Base-by-base conservation (phyloP, 2,329 filamentous ascomycete genomes). In the Fusarium bactridioides region DNA sequence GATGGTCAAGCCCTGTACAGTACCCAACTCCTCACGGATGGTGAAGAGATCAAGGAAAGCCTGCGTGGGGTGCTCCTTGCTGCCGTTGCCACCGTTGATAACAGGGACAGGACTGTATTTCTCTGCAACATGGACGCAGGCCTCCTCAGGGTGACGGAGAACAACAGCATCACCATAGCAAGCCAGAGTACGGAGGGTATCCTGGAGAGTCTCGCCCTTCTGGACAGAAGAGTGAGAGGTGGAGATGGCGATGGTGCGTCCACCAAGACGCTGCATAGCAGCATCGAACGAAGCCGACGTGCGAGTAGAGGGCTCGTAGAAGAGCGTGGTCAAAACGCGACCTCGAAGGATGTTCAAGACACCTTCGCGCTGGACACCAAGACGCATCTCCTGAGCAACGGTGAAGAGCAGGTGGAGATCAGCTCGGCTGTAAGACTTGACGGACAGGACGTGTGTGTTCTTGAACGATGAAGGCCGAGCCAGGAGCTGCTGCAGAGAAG, bases 31-130 rank as follows among this genome's bases (percentile, higher is more conserved):
- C 83, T 99, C 96, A 75, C 96, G 94, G 79, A 99, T 99, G 61
- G 96, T 98, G 86, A 98, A 99, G 64, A 99, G 91, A 79, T 99
- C 96, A 27, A 99, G 87, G 88, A 99, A 96, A 1, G 96, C 96
- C 84, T 99, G 96, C 0, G 96, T 99, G 2, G 96, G 96, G 84
- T 99, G 96, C 85, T 99, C 96, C 77, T 94, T 91, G 83, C 93
- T 94, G 72, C 96, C 96, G 81, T 99, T 99, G 56, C 96, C 96
- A 73, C 94, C 96, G 80, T 99, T 99, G 87, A 99, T 95, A 79
- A 99, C 91, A 3, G 96, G 96, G 2, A 98, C 94, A 21, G 92
- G 91, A 47, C 94, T 94, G 85, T 92, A 97, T 80, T 95, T 95
- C 78, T 92, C 91, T 2, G 95, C 96, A 56, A 92, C 89, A 57